Percentiles rank a stretch among this genome's conserved stretches.
phyloP scores from a whole-genome alignment of 2,329 filamentous ascomycete genomes.

The Aspergillus bombycis region DNA sequence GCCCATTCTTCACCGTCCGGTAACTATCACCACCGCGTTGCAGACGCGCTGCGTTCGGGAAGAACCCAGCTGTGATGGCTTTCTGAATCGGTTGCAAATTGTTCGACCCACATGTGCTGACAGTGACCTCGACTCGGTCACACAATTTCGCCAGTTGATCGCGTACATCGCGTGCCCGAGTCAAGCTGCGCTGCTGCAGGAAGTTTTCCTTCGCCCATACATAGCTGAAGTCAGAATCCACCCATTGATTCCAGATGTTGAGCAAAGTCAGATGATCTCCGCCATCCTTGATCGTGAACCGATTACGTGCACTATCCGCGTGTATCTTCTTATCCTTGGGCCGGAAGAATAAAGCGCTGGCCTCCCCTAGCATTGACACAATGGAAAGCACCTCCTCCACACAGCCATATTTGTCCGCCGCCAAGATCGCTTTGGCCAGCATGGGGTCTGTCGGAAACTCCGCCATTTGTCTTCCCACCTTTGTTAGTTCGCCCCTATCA shows the following conservation, averaged over 20 bases:
- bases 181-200: slow-evolving; percentile 86
- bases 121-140: slow-evolving; percentile 83
- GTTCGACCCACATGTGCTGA: slow-evolving; percentile 67
- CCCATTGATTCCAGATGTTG: slow-evolving; percentile 95
- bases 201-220: slow-evolving; percentile 94
- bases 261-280: slow-evolving; percentile 87
- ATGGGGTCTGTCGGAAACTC: slow-evolving; percentile 93
- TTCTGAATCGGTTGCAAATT: slow-evolving; percentile 83
- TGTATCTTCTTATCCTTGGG: slow-evolving; percentile 98
- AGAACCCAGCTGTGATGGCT: slow-evolving; percentile 88
- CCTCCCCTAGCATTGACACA: slow-evolving; percentile 91
- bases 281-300: slow-evolving; percentile 88
- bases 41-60: slow-evolving; percentile 85
- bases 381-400: slow-evolving; percentile 91
- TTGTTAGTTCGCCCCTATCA: slow-evolving; percentile 84
- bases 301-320: slow-evolving; percentile 83
- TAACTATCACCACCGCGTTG: slow-evolving; percentile 85
- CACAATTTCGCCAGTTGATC: slow-evolving; percentile 92
- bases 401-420: slow-evolving; percentile 86
- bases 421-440: slow-evolving; percentile 85
- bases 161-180: slow-evolving; percentile 83
- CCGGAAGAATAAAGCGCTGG: slow-evolving; percentile 86
- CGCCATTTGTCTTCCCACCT: slow-evolving; percentile 89
- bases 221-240: slow-evolving; percentile 83
- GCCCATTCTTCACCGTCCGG: slow-evolving; percentile 86